Conservation (phyloP, 345 rosid genomes). For the Bruguiera parviflora region DNA sequence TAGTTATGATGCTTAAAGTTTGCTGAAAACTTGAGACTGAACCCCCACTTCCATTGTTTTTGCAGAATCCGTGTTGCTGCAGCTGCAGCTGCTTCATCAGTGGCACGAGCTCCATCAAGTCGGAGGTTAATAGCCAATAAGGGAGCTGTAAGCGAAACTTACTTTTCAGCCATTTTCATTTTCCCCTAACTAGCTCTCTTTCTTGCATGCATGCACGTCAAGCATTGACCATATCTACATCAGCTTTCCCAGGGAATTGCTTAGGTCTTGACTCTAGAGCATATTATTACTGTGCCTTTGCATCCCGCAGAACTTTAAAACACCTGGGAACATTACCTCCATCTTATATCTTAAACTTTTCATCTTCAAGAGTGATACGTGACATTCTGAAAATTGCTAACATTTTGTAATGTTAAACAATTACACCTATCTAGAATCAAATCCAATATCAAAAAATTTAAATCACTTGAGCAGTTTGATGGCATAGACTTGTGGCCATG, state of each 20-base stretch:
- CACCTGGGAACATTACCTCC: not conserved
- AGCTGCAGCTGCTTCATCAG: slow-evolving; percentile 88
- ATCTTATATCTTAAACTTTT: not conserved
- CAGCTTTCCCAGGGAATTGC: not conserved
- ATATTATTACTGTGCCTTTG: no score
- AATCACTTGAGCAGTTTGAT: not conserved
- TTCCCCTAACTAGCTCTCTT: not conserved
- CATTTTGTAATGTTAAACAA: no score
- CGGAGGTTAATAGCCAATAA: slow-evolving; percentile 62
- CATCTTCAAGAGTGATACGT: not conserved
- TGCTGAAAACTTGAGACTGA: not conserved
- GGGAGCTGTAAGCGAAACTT: slow-evolving; percentile 44
- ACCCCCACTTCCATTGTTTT: not conserved
- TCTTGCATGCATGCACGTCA: not conserved
- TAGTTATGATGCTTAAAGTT: not conserved
- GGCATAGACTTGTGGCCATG: not conserved
- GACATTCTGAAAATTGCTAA: no score
- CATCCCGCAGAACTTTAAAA: no score
- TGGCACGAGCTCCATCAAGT: slow-evolving; percentile 80
- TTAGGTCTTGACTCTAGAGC: not conserved
- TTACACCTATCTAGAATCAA: no score
- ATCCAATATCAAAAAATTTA: not conserved
- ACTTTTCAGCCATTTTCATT: not conserved
- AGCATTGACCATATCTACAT: not conserved
- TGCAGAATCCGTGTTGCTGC: slow-evolving; percentile 96